phyloP scores from a whole-genome alignment of 768 basidiomycete species.

The Artomyces pyxidatus region DNA sequence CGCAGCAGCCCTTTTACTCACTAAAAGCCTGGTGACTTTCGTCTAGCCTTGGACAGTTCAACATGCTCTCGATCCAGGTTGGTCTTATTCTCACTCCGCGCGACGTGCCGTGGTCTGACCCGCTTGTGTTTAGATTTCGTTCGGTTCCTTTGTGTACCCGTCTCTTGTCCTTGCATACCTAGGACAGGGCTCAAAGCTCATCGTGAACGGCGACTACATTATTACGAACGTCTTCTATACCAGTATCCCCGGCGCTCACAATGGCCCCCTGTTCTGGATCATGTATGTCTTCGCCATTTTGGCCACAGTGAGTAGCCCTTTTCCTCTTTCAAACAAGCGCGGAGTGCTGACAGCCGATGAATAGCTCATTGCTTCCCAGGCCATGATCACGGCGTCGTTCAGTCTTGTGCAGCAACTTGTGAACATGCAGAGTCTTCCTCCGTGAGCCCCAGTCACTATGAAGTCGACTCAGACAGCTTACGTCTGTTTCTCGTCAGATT shows the following conservation, averaged over 20 bases:
- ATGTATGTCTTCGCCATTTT: conserved; percentile 56
- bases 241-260: conserved; percentile 49
- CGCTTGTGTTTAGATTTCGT: no score
- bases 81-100: no score
- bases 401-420: conserved; percentile 57
- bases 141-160: conserved; percentile 47
- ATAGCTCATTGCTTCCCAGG: conserved; percentile 55
- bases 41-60: conserved; percentile 61
- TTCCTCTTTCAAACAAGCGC: no score
- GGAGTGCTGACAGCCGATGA: no score
- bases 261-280: conserved; percentile 57
- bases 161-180: conserved; percentile 58
- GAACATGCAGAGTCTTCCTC: conserved; percentile 50
- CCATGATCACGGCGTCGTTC: conserved; percentile 64
- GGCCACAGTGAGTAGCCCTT: conserved; percentile 53
- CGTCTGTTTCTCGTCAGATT: no score
- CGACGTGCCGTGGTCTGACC: no score
- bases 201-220: conserved; percentile 41
- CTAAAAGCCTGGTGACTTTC: no score
- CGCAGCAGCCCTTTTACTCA: no score
- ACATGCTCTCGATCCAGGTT: conserved; percentile 50
- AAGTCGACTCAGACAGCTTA: no score
- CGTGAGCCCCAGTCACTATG: no score
- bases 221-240: conserved; percentile 53
- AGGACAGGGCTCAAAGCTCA: conserved; percentile 60